Conservation (phyloP, 1,284 basidiomycete species). For the Malassezia brasiliensis region DNA sequence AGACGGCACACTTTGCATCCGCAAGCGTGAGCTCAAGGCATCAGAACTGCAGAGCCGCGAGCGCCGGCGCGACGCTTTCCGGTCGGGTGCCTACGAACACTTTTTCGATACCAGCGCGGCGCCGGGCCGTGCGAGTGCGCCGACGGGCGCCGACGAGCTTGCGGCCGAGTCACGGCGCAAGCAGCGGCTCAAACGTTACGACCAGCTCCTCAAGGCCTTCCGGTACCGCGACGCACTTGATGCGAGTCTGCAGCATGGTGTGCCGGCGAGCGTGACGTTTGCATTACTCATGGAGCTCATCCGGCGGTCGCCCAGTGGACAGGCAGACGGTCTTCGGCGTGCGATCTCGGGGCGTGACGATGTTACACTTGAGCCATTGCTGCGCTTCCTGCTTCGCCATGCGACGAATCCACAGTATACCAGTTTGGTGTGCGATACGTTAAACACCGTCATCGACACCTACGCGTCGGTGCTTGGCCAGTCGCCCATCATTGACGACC, state of each 20-base stretch:
- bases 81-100: slow-evolving; percentile 61
- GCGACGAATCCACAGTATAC: slow-evolving; percentile 84
- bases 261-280: slow-evolving; percentile 59
- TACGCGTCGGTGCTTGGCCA: slow-evolving; percentile 83
- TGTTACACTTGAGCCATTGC: slow-evolving; percentile 79
- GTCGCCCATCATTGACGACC: slow-evolving; percentile 75
- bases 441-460: slow-evolving; percentile 69
- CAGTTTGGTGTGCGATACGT: slow-evolving; percentile 72
- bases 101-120: slow-evolving; percentile 50
- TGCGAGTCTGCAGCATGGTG: slow-evolving; percentile 35
- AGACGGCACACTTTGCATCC: slow-evolving; percentile 68
- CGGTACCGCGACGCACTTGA: slow-evolving; percentile 86
- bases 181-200: slow-evolving; percentile 73
- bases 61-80: slow-evolving; percentile 52
- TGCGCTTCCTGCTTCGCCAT: slow-evolving; percentile 73
- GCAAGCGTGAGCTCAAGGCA: slow-evolving; percentile 61
- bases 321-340: slow-evolving; percentile 68
- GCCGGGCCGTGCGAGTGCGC: slow-evolving; percentile 13
- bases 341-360: slow-evolving; percentile 87
- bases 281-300: slow-evolving; percentile 87
- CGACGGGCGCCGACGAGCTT: slow-evolving; percentile 48
- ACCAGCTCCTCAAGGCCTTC: slow-evolving; percentile 79
- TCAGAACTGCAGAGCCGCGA: slow-evolving; percentile 55
- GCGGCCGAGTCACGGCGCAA: slow-evolving; percentile 59
- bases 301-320: slow-evolving; percentile 53